phyloP scores from a whole-genome alignment of 352 stramenopile species.

The Globisporangium parvum region DNA sequence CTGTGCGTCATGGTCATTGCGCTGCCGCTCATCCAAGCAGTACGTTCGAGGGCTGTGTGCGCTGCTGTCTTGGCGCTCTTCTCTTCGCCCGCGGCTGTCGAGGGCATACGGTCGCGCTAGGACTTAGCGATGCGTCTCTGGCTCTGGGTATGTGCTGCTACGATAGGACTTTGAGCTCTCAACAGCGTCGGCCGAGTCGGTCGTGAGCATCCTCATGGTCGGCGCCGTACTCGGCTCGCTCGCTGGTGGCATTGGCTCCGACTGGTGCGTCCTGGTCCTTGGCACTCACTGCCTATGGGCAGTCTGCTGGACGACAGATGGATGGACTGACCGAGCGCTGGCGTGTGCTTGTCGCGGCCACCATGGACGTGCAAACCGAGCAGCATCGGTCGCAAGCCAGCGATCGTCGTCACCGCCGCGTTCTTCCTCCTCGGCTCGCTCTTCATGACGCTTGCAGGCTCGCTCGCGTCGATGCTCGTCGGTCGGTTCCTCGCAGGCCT shows the following conservation, averaged over 20 bases:
- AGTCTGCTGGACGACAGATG: background rate
- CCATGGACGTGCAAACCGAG: background rate
- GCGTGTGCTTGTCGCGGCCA: background rate
- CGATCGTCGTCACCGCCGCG: constrained; percentile 49
- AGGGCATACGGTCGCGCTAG: background rate
- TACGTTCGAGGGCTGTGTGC: too few relatives aligned
- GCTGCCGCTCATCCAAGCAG: constrained; percentile 54
- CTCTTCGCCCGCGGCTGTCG: background rate
- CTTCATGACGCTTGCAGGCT: constrained; percentile 60
- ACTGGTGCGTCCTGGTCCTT: constrained; percentile 23
- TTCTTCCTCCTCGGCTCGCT: constrained; percentile 58
- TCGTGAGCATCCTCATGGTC: constrained; percentile 70
- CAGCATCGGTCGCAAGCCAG: constrained; percentile 54
- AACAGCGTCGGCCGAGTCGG: constrained; percentile 34
- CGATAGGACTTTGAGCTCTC: constrained; percentile 44
- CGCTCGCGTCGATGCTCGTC: constrained; percentile 42
- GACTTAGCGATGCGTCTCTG: background rate
- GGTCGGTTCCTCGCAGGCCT: constrained; percentile 60
- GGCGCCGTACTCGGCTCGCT: constrained; percentile 61
- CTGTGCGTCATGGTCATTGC: constrained; percentile 73
- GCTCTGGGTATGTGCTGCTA: background rate
- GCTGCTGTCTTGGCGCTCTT: background rate
- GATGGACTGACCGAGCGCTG: background rate
- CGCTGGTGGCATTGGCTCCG: constrained; percentile 38
- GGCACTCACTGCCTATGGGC: background rate